Base-by-base conservation (phyloP, 495 filamentous ascomycete species). In the Parathielavia appendiculata region DNA sequence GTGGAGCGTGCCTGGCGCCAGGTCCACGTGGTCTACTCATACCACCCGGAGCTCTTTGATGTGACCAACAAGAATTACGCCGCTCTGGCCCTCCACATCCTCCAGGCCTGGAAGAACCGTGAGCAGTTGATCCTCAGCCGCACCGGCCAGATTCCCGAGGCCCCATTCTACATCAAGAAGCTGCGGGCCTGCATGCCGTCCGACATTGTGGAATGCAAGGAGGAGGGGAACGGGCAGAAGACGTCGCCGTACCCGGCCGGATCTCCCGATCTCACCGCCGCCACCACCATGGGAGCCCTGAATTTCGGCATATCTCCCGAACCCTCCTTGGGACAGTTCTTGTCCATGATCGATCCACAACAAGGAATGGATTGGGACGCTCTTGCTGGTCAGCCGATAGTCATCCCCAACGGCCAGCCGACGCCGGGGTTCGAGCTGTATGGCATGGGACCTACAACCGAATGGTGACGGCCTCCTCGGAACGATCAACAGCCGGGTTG, bases 1-100 rank as follows among this genome's bases (percentile, higher is more conserved):
- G 78, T 79, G 35, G 80, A 83, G 45, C 73, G 80, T 23, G 79
- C 78, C 13, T 83, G 82, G 81, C 57, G 54, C 12, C 69, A 73
- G 41, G 63, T 80, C 19, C 66, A 69, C 12, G 48, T 64, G 12
- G 63, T 74, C 17, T 83, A 76, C 60, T 59, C 65, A 0, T 72
- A 69, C 56, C 75, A 79, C 46, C 69, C 71, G 9, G 75, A 81
- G 58, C 63, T 83, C 7, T 71, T 72, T 19, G 71, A 75, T 51
- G 62, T 75, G 35, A 71, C 70, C 10, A 70, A 72, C 56, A 78
- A 75, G 54, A 65, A 63, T 17, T 64, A 78, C 52, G 58, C 64
- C 13, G 65, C 69, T 3, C 65, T 76, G n/a, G 78, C 75, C 14
- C 67, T 73, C 38, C 71, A 75, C 38, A 62, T 73, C 10, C 68